Evolutionary conservation across 78 protist species (phyloP).

Genomic region (Tieghemostelium lacteum): DNA sequence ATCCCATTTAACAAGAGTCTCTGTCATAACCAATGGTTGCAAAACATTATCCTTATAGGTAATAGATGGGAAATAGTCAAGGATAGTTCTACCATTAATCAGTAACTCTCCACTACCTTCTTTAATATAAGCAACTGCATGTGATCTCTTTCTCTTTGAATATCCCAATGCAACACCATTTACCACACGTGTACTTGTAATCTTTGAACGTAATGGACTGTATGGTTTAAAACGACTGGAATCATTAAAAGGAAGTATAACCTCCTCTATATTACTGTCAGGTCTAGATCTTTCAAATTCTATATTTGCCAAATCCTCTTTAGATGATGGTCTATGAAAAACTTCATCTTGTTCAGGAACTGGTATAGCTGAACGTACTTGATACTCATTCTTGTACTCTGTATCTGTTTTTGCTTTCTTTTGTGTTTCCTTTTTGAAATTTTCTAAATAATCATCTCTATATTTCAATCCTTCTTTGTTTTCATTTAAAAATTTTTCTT

Average conservation of each 20-base stretch:
- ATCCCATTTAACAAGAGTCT: slow-evolving; percentile 56
- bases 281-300: background rate
- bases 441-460: too few relatives aligned
- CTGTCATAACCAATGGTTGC: slow-evolving; percentile 74
- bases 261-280: background rate
- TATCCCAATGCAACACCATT: slow-evolving; percentile 38
- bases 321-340: background rate
- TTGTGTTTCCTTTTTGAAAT: too few relatives aligned
- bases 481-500: too few relatives aligned
- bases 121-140: slow-evolving; percentile 30
- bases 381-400: background rate
- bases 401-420: too few relatives aligned
- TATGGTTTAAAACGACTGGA: slow-evolving; percentile 9
- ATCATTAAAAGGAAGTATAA: background rate
- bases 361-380: slow-evolving; percentile 2
- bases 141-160: slow-evolving; percentile 61
- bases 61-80: slow-evolving; percentile 59
- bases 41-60: slow-evolving; percentile 35
- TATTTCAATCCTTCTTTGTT: too few relatives aligned
- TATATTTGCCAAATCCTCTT: background rate
- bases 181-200: too few relatives aligned
- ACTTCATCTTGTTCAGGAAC: slow-evolving; percentile 28
- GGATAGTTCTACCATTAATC: slow-evolving; percentile 46
- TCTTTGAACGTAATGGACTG: slow-evolving; percentile 25
- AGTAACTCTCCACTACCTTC: slow-evolving; percentile 36